Conservation (phyloP, 2,329 filamentous ascomycete genomes). For the Epichloe hybrida region DNA sequence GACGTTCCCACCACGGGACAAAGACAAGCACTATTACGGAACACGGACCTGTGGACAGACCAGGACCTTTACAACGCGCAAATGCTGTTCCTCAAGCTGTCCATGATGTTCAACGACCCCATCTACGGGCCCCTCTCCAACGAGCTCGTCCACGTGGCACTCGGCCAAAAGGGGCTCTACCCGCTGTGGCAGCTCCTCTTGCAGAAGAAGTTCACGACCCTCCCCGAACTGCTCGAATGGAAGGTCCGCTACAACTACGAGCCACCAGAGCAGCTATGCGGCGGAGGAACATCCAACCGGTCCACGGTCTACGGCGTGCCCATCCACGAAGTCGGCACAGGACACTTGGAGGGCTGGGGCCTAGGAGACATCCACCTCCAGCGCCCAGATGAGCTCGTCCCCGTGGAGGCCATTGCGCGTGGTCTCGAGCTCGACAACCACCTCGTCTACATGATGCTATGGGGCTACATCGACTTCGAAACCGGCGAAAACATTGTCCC, state of each 20-base stretch:
- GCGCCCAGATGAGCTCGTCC: conserved; percentile 44
- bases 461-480: conserved; percentile 44
- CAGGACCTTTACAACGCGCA: conserved; percentile 47
- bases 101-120: conserved; percentile 55
- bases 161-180: conserved; percentile 42
- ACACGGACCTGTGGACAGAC: conserved; percentile 40
- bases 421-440: conserved; percentile 38
- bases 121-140: conserved; percentile 36
- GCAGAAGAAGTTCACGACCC: conserved; percentile 34
- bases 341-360: conserved; percentile 45
- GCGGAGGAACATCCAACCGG: conserved; percentile 8
- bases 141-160: conserved; percentile 40
- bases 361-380: conserved; percentile 30
- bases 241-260: conserved; percentile 44
- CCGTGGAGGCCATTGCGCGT: conserved; percentile 40
- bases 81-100: conserved; percentile 58
- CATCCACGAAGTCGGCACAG: conserved; percentile 34
- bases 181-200: conserved; percentile 48
- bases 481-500: conserved; percentile 39
- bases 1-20: conserved; percentile 45
- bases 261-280: conserved; percentile 20
- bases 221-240: conserved; percentile 39
- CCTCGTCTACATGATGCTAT: conserved; percentile 44
- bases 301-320: conserved; percentile 37
- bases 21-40: conserved; percentile 41